Conservation (phyloP, 78 protist species). For the Mantamonas sphyraenae region DNA sequence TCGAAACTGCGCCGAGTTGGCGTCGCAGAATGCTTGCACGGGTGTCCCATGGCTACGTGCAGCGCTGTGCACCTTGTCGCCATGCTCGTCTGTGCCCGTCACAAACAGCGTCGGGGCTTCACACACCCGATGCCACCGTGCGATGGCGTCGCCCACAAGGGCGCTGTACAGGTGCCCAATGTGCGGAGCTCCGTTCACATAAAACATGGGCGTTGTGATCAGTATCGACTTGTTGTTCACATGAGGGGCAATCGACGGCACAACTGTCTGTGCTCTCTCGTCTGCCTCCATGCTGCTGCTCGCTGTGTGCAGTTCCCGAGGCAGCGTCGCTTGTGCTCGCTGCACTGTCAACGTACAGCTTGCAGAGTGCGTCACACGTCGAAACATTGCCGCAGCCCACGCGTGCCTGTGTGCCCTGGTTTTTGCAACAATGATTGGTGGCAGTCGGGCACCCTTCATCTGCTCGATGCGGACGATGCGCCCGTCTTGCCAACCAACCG, state of each 20-base stretch:
- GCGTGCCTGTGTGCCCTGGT: too few species aligned
- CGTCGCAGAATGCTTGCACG: conserved; percentile 59
- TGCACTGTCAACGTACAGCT: too few species aligned
- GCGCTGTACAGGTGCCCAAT: conserved; percentile 88
- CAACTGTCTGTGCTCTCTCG: too few species aligned
- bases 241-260: neutral
- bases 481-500: too few species aligned
- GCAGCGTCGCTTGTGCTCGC: too few species aligned
- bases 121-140: conserved; percentile 57
- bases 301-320: too few species aligned
- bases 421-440: too few species aligned
- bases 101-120: conserved; percentile 25
- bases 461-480: too few species aligned
- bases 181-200: conserved; percentile 88
- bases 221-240: conserved; percentile 6
- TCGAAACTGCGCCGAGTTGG: conserved; percentile 10
- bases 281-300: too few species aligned
- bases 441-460: too few species aligned
- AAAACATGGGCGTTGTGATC: conserved; percentile 94
- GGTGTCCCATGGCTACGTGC: conserved; percentile 48
- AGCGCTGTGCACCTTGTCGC: conserved; percentile 70
- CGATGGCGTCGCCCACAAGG: conserved; percentile 66
- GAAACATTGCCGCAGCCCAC: too few species aligned
- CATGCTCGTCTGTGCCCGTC: conserved; percentile 96
- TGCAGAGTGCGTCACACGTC: too few species aligned